Conservation (phyloP, 495 filamentous ascomycete species). For the Talaromyces ruber region DNA sequence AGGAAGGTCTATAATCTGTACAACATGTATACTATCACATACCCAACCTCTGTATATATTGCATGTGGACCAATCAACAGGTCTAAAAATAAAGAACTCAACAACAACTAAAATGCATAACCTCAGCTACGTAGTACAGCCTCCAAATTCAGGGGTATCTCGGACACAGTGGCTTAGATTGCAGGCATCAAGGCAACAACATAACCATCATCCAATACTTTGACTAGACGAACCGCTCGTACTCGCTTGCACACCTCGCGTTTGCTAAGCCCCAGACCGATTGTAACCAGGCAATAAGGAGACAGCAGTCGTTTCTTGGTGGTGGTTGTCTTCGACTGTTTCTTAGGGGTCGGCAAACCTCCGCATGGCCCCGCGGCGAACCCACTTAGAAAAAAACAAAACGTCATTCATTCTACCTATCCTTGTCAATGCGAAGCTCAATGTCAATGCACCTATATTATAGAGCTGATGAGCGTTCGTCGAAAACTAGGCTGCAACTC, state of each 20-base stretch:
- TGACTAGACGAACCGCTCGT: not conserved
- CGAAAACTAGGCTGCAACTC: not conserved
- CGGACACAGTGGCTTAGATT: not conserved
- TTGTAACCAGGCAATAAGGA: not conserved
- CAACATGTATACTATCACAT: not conserved
- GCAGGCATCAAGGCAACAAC: not conserved
- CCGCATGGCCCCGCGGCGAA: not conserved
- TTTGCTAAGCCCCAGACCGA: not conserved
- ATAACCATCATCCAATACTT: not conserved
- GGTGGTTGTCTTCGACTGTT: not conserved
- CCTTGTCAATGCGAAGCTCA: not conserved
- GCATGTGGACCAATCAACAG: not conserved
- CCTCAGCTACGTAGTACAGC: not conserved
- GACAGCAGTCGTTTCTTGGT: not conserved
- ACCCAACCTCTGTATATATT: not conserved
- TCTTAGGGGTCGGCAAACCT: not conserved
- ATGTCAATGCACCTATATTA: not conserved
- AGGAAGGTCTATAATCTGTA: constrained; percentile 49
- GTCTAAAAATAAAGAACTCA: not conserved
- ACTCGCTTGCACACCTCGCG: not conserved
- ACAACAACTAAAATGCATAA: not conserved
- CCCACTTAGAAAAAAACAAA: not conserved
- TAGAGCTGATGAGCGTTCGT: not conserved
- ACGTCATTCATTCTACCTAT: not conserved
- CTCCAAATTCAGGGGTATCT: not conserved